Evolutionary conservation across 2,329 filamentous ascomycete genomes (phyloP).

Genomic region (Colletotrichum gigasporum): DNA sequence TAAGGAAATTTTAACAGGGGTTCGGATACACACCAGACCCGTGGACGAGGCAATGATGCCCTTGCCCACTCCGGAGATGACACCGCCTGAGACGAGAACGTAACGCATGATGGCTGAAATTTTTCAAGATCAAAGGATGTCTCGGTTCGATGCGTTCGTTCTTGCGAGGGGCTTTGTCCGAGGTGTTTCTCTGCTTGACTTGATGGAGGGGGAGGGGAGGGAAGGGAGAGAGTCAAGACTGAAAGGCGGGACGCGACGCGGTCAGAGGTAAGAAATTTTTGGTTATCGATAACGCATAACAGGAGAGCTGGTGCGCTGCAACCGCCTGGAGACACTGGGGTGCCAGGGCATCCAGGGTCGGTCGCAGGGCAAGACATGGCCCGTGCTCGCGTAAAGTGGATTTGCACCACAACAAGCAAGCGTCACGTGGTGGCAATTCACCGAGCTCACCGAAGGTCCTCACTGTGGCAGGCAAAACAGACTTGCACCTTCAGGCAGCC

Average conservation of each 20-base stretch:
- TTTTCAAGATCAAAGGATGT: not conserved
- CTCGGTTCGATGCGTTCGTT: conserved; percentile 14
- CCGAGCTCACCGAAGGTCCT: not conserved
- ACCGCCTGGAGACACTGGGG: not conserved
- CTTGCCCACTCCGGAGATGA: conserved; percentile 69
- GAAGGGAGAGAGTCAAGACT: conserved; percentile 25
- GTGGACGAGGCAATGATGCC: conserved; percentile 74
- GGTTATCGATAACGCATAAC: conserved; percentile 30
- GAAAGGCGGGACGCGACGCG: conserved; percentile 30
- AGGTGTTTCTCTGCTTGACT: conserved; percentile 21
- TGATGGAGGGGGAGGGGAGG: conserved; percentile 30
- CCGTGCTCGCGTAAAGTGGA: conserved; percentile 5
- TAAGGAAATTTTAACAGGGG: conserved; percentile 33
- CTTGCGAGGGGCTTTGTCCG: not conserved
- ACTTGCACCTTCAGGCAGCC: no score
- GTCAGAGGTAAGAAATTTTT: conserved; percentile 33
- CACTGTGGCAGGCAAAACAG: no score
- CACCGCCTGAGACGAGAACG: conserved; percentile 48
- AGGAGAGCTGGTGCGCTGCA: not conserved
- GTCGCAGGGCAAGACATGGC: not conserved
- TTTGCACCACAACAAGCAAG: no score
- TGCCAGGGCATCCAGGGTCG: not conserved
- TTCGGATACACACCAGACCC: conserved; percentile 56
- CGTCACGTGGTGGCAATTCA: not conserved
- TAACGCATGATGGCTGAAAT: conserved; percentile 36